Evolutionary conservation across 2,329 filamentous ascomycete species (phyloP).

Genomic region (Aulographum hederae): DNA sequence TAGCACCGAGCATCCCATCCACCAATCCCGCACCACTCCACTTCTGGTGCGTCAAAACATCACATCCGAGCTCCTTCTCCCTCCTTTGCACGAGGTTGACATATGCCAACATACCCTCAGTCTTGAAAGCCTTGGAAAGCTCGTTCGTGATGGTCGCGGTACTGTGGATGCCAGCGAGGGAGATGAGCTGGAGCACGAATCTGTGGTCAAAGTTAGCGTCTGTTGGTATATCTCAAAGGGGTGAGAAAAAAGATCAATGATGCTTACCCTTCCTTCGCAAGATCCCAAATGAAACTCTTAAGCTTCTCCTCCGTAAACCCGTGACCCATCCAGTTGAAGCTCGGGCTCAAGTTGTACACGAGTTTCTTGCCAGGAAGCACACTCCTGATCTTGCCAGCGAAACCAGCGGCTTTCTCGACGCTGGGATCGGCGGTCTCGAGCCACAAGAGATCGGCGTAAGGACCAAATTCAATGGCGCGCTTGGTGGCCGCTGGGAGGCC

Average conservation of each 20-base stretch:
- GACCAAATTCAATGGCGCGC: slow-evolving; percentile 76
- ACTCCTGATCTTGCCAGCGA: slow-evolving; percentile 58
- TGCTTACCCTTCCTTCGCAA: slow-evolving; percentile 72
- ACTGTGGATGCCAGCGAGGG: slow-evolving; percentile 43
- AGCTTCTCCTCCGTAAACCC: slow-evolving; percentile 72
- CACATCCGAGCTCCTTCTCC: slow-evolving; percentile 80
- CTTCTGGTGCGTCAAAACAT: slow-evolving; percentile 91
- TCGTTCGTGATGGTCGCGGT: slow-evolving; percentile 51
- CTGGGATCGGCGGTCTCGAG: slow-evolving; percentile 86
- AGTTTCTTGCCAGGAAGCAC: slow-evolving; percentile 64
- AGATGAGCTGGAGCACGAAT: slow-evolving; percentile 47
- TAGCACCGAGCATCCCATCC: slow-evolving; percentile 75
- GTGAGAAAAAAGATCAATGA: not conserved
- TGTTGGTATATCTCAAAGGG: slow-evolving; percentile 6
- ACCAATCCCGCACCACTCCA: slow-evolving; percentile 62
- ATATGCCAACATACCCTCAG: slow-evolving; percentile 90
- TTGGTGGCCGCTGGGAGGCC: slow-evolving; percentile 80
- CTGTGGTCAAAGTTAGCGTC: too few species aligned
- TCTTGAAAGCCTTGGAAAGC: slow-evolving; percentile 65
- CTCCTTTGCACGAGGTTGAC: slow-evolving; percentile 80
- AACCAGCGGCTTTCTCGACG: slow-evolving; percentile 55
- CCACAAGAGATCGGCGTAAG: slow-evolving; percentile 90
- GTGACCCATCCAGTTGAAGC: slow-evolving; percentile 97
- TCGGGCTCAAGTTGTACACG: slow-evolving; percentile 91
- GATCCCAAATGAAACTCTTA: slow-evolving; percentile 89